These are phyloP conservation scores for Aureobasidium namibiae DNA, from an alignment of 2,329 filamentous ascomycete genomes.

Conservation along the genomic window DNA sequence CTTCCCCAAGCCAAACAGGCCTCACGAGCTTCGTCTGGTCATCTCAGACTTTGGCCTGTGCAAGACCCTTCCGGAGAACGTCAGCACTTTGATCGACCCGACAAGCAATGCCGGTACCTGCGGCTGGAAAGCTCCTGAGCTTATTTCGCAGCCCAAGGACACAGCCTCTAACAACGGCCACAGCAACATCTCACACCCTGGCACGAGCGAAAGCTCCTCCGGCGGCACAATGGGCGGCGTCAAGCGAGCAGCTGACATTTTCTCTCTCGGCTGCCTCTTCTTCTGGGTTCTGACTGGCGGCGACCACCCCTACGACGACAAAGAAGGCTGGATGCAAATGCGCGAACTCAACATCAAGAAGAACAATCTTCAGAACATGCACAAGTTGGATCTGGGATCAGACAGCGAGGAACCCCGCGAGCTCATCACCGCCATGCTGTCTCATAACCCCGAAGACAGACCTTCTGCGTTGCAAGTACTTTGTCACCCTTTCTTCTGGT, in stretches of 20 bases:
- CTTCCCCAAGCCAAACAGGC: conserved; percentile 51
- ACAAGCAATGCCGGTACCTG: conserved; percentile 91
- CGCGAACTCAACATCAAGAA: conserved; percentile 95
- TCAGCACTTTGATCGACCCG: conserved; percentile 89
- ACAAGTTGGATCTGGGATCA: conserved; percentile 47
- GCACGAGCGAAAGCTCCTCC: conserved; percentile 53
- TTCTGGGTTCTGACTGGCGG: conserved; percentile 96
- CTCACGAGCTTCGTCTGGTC: conserved; percentile 46
- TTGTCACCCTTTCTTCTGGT: conserved; percentile 96
- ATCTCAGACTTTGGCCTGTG: conserved; percentile 97
- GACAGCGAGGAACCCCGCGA: conserved; percentile 82
- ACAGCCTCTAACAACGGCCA: conserved; percentile 35
- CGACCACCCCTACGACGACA: conserved; percentile 86
- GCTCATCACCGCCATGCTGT: conserved; percentile 74
- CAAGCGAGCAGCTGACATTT: conserved; percentile 94
- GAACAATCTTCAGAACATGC: conserved; percentile 64
- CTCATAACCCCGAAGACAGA: conserved; percentile 53
- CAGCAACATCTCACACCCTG: conserved; percentile 37
- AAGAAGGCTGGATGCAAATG: conserved; percentile 76
- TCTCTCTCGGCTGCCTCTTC: conserved; percentile 94
- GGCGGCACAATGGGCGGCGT: conserved; percentile 52
- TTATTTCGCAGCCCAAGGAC: conserved; percentile 56
- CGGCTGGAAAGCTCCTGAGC: conserved; percentile 92
- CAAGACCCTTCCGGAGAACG: conserved; percentile 90
- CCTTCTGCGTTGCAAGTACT: conserved; percentile 74